Evolutionary conservation across 768 basidiomycete genomes (phyloP).

Genomic region (Xanthoconium purpureum): DNA sequence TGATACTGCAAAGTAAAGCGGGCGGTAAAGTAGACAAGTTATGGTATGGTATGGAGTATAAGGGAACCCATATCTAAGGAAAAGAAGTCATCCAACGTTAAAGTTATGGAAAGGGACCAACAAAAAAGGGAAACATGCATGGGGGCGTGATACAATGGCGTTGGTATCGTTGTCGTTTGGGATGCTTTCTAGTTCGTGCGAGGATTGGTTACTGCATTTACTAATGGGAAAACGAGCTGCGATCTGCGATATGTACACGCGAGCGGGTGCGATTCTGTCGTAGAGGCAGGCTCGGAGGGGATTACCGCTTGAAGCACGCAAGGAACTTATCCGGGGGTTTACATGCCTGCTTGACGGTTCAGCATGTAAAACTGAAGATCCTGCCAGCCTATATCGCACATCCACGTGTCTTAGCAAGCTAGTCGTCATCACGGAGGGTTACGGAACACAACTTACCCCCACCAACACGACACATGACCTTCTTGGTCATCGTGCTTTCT

Average conservation of each 20-base stretch:
- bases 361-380: constrained; percentile 74
- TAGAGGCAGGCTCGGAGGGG: not conserved
- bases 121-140: constrained; percentile 15
- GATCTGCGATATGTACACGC: not conserved
- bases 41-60: constrained; percentile 3
- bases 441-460: constrained; percentile 54
- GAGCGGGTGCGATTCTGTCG: not conserved
- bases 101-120: constrained; percentile 3
- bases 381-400: constrained; percentile 59
- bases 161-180: constrained; percentile 24
- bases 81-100: constrained; percentile 1
- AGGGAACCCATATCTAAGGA: not conserved
- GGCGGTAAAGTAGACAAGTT: constrained; percentile 8
- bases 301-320: not conserved
- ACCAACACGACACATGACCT: constrained; percentile 89
- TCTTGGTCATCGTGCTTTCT: constrained; percentile 54
- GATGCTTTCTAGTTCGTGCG: constrained; percentile 30
- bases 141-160: constrained; percentile 24
- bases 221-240: constrained; percentile 6
- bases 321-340: constrained; percentile 8
- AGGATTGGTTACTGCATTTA: constrained; percentile 17
- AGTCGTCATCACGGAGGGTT: not conserved
- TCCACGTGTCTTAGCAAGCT: constrained; percentile 1
- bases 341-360: constrained; percentile 72
- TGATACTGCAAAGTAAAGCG: constrained; percentile 9